phyloP scores from a whole-genome alignment of 306 rosid genomes.

The Lotus japonicus region DNA sequence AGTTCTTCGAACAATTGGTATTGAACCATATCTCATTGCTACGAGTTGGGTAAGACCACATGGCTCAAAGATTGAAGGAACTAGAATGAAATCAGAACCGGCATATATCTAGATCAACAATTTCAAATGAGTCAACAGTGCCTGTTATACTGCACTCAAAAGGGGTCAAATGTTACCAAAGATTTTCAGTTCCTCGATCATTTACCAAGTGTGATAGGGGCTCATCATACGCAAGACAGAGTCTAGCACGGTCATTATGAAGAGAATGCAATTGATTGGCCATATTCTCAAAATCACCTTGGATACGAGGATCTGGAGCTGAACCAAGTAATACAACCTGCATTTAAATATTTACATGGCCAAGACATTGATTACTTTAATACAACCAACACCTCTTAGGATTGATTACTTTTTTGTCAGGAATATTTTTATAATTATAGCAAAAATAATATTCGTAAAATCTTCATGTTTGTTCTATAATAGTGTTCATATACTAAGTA shows the following conservation, averaged over 20 bases:
- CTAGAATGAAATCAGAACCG: slow-evolving; percentile 74
- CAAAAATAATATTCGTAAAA: not conserved
- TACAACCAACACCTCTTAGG: not conserved
- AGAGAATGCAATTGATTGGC: slow-evolving; percentile 53
- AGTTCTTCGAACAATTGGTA: slow-evolving; percentile 83
- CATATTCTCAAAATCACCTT: slow-evolving; percentile 67
- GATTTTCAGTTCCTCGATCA: not conserved
- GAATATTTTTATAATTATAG: not conserved
- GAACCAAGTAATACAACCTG: slow-evolving; percentile 92
- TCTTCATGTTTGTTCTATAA: not conserved
- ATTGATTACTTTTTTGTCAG: too few species aligned
- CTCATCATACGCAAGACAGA: slow-evolving; percentile 73
- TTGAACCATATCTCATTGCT: slow-evolving; percentile 91
- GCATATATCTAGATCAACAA: slow-evolving; percentile 59
- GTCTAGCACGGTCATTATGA: slow-evolving; percentile 43
- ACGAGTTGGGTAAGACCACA: slow-evolving; percentile 89
- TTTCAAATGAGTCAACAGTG: not conserved
- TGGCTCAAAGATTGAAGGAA: slow-evolving; percentile 93
- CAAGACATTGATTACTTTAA: not conserved
- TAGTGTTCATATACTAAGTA: not conserved
- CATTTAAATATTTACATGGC: slow-evolving; percentile 9
- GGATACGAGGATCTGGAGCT: slow-evolving; percentile 88
- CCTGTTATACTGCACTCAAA: not conserved
- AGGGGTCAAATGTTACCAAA: not conserved
- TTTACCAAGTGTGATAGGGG: slow-evolving; percentile 86